phyloP scores from a whole-genome alignment of 2,329 filamentous ascomycete species.

The Lecanicillium sp. region DNA sequence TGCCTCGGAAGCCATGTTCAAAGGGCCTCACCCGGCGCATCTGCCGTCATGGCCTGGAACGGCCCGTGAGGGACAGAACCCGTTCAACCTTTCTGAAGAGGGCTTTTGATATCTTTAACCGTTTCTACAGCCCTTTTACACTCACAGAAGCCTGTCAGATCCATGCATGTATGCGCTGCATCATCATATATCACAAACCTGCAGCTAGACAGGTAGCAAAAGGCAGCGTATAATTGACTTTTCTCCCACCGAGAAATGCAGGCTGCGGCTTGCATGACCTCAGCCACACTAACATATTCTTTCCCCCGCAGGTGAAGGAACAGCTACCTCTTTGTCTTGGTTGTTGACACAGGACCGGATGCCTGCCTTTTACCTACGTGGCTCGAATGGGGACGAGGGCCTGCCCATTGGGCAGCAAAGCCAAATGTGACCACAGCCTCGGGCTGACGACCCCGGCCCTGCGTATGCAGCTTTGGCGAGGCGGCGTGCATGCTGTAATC shows the following conservation, averaged over 20 bases:
- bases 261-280: background rate
- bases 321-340: background rate
- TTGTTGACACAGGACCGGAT: background rate
- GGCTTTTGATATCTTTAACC: too few relatives aligned
- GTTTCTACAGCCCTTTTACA: too few relatives aligned
- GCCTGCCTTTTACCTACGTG: slow-evolving; percentile 1
- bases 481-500: too few relatives aligned
- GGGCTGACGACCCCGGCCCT: slow-evolving; percentile 1
- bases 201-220: too few relatives aligned
- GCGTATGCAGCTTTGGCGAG: too few relatives aligned
- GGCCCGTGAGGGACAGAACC: too few relatives aligned
- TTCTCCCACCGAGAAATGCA: slow-evolving; percentile 7
- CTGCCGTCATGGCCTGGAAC: too few relatives aligned
- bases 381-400: slow-evolving; percentile 2
- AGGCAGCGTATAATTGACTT: background rate
- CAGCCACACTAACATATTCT: background rate
- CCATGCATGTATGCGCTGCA: slow-evolving; percentile 10
- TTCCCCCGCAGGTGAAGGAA: background rate
- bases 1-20: too few relatives aligned
- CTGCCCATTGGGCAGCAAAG: slow-evolving; percentile 9
- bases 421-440: slow-evolving; percentile 10
- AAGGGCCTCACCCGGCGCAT: too few relatives aligned
- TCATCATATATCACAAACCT: slow-evolving; percentile 7
- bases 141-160: background rate
- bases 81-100: too few relatives aligned